Evolutionary conservation across 176 grass and related monocot species (phyloP).

Genomic region (Aechmea fasciata): DNA sequence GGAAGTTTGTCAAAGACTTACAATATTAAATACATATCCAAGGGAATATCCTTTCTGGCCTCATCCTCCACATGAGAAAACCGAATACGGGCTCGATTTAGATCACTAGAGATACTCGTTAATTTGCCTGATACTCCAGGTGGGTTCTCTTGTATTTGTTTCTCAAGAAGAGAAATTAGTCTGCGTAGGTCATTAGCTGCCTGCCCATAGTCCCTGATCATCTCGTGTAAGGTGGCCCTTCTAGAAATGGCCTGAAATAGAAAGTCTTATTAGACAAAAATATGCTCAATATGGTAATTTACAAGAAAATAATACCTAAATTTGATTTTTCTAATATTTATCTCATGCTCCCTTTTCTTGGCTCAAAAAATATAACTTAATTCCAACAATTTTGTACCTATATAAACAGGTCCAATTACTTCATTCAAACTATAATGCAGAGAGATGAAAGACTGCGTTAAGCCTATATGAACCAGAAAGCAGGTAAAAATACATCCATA

Average conservation of each 20-base stretch:
- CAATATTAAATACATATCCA: conserved; percentile 85
- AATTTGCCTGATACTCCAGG: conserved; percentile 24
- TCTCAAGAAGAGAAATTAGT: conserved; percentile 68
- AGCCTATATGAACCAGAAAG: too few relatives aligned
- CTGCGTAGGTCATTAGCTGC: conserved; percentile 59
- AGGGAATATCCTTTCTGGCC: conserved; percentile 39
- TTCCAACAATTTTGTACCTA: neutral
- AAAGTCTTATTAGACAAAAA: conserved; percentile 9
- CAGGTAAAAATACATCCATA: too few relatives aligned
- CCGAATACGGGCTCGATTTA: conserved; percentile 41
- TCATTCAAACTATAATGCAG: too few relatives aligned
- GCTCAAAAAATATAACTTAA: neutral
- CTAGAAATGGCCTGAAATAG: conserved; percentile 73
- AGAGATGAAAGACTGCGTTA: too few relatives aligned
- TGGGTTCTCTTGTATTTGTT: conserved; percentile 54
- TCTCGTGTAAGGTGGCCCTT: conserved; percentile 73
- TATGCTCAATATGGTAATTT: too few relatives aligned
- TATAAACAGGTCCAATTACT: too few relatives aligned
- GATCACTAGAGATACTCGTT: conserved; percentile 27
- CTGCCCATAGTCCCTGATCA: conserved; percentile 72
- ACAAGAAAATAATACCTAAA: neutral
- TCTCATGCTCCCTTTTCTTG: neutral
- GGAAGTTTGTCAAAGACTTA: conserved; percentile 31
- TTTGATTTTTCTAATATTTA: neutral
- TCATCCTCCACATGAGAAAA: conserved; percentile 53